Base-by-base conservation (phyloP, 202 grass and related monocot genomes). In the Panicum hallii region DNA sequence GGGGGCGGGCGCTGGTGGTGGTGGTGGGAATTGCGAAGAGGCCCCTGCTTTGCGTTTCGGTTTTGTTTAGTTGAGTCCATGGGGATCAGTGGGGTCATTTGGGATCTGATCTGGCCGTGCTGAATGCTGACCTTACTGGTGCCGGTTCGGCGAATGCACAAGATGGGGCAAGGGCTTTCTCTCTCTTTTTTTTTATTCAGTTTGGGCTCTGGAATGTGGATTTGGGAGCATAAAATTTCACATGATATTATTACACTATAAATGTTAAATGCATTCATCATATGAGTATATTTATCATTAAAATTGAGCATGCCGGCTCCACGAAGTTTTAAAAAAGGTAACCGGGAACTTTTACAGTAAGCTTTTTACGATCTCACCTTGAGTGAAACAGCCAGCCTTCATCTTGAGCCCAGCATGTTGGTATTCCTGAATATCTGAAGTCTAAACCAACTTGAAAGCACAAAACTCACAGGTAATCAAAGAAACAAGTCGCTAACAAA, bases 11-110 rank as follows among this genome's bases (percentile, higher is more conserved):
- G 62, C 79, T 17, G 74, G 72, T 76, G 81, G 53, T 81, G 71
- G 78, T 81, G 77, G 70, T 85, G 88, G 54, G 82, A 91, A 67
- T 88, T 91, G 88, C 83, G 69, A 86, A 82, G 81, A 79, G 68
- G 58, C 65, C 82, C 86, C 75, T 86, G 63, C 44, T 72, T 86
- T 55, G 65, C 58, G 16, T 67, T 66, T 70, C 73, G 19, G 47
- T 61, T 80, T 86, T 92, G 52, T 75, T 67, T 80, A 69, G 10
- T 85, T 75, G 49, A 74, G 78, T 67, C 65, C 19, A 13, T 85
- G 41, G 30, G 62, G 79, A 91, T 75, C n/a, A 74, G 83, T 85
- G 77, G 63, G 45, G 30, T 30, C 69, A 80, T 84, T 72, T 48
- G 58, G 58, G 47, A 72, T 78, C 74, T 56, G 42, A 66, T 88